These are phyloP conservation scores for Ramaria rubella DNA, from an alignment of 768 basidiomycete genomes.

Conservation along the genomic window DNA sequence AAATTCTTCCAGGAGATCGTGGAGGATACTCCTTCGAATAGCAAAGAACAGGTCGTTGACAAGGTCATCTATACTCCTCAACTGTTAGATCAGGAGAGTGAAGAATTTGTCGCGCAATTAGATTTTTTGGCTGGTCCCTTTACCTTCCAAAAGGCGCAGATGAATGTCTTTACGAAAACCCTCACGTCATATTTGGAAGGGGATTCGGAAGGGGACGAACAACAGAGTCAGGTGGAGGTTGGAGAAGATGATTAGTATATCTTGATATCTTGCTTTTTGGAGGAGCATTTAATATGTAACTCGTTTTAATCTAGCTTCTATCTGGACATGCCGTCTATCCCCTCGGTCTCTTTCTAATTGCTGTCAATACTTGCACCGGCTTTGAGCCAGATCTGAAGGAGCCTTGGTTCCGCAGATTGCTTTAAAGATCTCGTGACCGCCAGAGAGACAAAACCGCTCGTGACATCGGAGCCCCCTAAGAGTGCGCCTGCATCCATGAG, in stretches of 20 bases:
- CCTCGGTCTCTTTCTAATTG: neutral
- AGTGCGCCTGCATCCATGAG: slow-evolving; percentile 70
- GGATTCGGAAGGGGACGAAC: slow-evolving; percentile 19
- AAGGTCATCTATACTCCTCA: slow-evolving; percentile 58
- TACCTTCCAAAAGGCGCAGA: slow-evolving; percentile 61
- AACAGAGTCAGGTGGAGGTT: slow-evolving; percentile 20
- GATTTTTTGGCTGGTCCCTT: slow-evolving; percentile 59
- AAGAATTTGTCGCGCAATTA: slow-evolving; percentile 50
- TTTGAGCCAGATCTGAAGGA: slow-evolving; percentile 6
- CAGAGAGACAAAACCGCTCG: slow-evolving; percentile 12
- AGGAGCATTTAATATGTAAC: neutral
- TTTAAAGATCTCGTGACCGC: neutral
- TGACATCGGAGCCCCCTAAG: slow-evolving; percentile 59
- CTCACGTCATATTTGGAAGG: slow-evolving; percentile 46
- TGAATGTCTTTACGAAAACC: slow-evolving; percentile 60
- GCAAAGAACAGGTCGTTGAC: slow-evolving; percentile 28
- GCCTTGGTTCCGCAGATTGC: neutral
- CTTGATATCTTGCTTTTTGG: slow-evolving; percentile 11
- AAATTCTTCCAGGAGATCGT: slow-evolving; percentile 39
- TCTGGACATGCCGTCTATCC: neutral
- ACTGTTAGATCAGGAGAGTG: slow-evolving; percentile 54
- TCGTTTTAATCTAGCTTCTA: neutral
- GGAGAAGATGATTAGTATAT: slow-evolving; percentile 19
- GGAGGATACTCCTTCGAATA: slow-evolving; percentile 25
- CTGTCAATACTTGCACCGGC: neutral